These are phyloP conservation scores for Russula griseocarnosa DNA, from an alignment of 768 basidiomycete species.

Conservation along the genomic window DNA sequence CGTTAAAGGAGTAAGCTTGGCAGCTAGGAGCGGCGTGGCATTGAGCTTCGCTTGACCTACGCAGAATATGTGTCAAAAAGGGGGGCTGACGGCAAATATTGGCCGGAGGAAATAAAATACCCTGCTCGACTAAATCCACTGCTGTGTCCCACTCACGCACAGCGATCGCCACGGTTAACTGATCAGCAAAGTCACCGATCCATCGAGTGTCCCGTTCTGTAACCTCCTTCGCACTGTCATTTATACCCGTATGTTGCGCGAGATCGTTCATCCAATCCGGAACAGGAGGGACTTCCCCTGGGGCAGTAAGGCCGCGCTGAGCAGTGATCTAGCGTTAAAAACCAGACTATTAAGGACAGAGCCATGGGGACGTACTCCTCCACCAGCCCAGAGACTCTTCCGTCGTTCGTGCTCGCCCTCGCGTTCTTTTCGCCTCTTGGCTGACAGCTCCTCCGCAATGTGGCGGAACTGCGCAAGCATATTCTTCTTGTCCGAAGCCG, in stretches of 20 bases:
- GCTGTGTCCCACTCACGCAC: conserved; percentile 86
- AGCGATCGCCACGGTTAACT: conserved; percentile 87
- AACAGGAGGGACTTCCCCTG: conserved; percentile 48
- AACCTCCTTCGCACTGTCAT: conserved; percentile 61
- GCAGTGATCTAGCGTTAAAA: background rate
- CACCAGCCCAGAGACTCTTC: conserved; percentile 61
- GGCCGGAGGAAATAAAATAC: conserved; percentile 39
- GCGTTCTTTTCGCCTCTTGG: conserved; percentile 87
- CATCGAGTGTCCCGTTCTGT: conserved; percentile 80
- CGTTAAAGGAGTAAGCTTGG: conserved; percentile 64
- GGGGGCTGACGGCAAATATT: background rate
- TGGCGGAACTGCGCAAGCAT: conserved; percentile 84
- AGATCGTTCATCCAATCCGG: conserved; percentile 79
- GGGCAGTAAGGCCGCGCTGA: conserved; percentile 37
- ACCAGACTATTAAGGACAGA: conserved; percentile 8
- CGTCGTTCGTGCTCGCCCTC: conserved; percentile 90
- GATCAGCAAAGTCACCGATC: conserved; percentile 88
- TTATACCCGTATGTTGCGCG: conserved; percentile 52
- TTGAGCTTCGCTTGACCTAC: conserved; percentile 60
- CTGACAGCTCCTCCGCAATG: conserved; percentile 86
- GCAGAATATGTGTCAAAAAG: background rate
- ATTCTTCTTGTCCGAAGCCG: conserved; percentile 76
- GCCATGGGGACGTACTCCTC: conserved; percentile 38
- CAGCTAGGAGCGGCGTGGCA: conserved; percentile 48
- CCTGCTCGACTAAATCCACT: conserved; percentile 78